Evolutionary conservation across 1,284 basidiomycete genomes (phyloP), one percentile per base, ranked within the genome.

Genomic region (Psilocybe mexicana): DNA sequence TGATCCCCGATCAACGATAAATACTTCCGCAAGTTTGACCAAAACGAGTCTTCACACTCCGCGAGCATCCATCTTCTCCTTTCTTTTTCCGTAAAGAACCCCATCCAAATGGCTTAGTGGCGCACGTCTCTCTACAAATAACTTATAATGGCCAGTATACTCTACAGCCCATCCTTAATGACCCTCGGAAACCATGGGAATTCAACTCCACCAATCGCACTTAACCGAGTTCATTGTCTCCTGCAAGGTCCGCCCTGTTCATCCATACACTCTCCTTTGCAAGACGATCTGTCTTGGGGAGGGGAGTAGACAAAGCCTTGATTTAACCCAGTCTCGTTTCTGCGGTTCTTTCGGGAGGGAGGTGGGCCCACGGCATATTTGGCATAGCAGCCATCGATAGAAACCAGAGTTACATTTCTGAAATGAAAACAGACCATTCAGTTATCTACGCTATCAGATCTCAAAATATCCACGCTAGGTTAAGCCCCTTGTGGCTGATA

Each of bases 1-100:
- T 78, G 76, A 78, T 78, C 76, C 74, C 74, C 69, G 74, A 78
- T 78, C 76, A 77, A 70, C 58, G 54, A 54, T 54, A 61, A 68
- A 65, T 71, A 62, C 65, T 69, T 65, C 72, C 71, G 72, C 66
- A 68, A 67, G 43, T 67, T 69, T 63, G 61, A 51, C 58, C 58
- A 60, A 61, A 64, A 46, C 11, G 43, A 57, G 59, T 46, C 38
- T 71, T 69, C 63, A 61, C 63, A 67, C 66, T 64, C 67, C 66
- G 65, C 65, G 66, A 71, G 54, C 56, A 44, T 55, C 58, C 53
- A 56, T 59, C 55, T 59, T 57, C 52, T 52, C 61, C 58, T 49
- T 54, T 57, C 53, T 58, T 61, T 60, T 55, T 50, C 63, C 59
- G 54, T 58, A 53, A 59, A 49, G 60, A 57, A 60, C 59, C 40